These are phyloP conservation scores for Ampelocalamus luodianensis DNA, from an alignment of 176 grass and related monocot species.

Conservation along the genomic window DNA sequence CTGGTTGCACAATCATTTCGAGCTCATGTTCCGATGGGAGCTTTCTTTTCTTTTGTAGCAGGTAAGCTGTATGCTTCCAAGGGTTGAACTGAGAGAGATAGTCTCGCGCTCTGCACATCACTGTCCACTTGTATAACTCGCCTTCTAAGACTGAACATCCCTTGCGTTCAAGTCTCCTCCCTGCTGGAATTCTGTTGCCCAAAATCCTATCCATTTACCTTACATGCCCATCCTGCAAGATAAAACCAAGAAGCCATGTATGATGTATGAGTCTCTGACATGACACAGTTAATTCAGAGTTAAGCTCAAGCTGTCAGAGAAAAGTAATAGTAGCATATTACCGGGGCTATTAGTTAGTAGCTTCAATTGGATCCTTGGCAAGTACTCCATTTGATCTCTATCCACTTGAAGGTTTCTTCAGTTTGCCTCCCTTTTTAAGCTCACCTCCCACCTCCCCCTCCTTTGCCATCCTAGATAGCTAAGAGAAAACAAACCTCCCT, in stretches of 20 bases:
- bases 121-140: conserved; percentile 58
- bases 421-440: conserved; percentile 60
- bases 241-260: not conserved
- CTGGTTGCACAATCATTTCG: conserved; percentile 25
- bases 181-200: conserved; percentile 8
- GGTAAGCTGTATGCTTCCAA: conserved; percentile 44
- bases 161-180: conserved; percentile 64
- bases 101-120: conserved; percentile 6
- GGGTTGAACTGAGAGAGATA: conserved; percentile 9
- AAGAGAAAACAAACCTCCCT: conserved; percentile 10
- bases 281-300: conserved; percentile 5
- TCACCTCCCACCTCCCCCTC: conserved; percentile 20
- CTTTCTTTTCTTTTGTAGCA: conserved; percentile 56
- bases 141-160: conserved; percentile 55
- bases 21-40: not conserved
- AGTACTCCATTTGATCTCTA: conserved; percentile 47
- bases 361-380: conserved; percentile 21
- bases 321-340: conserved; percentile 2
- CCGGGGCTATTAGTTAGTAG: not conserved
- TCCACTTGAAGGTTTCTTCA: conserved; percentile 41
- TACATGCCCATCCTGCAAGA: not conserved
- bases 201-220: not conserved
- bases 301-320: conserved; percentile 22
- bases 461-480: not conserved
- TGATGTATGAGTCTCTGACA: conserved; percentile 10